Evolutionary conservation across 176 grass and related monocot species (phyloP).

Genomic region (Oryza coarctata): DNA sequence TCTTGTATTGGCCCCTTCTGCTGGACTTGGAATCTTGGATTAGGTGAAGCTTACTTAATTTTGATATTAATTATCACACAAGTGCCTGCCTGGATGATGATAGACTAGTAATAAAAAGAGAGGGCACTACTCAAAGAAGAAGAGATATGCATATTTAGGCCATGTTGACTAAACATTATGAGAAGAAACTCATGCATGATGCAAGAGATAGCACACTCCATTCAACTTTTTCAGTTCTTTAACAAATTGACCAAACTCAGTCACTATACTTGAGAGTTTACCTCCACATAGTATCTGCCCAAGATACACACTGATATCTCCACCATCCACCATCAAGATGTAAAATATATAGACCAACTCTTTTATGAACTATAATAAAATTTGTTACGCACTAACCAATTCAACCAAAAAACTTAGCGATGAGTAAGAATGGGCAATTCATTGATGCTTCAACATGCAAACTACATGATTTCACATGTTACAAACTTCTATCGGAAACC

Average conservation of each 20-base stretch:
- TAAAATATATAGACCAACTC: neutral
- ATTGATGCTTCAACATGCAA: neutral
- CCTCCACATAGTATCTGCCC: neutral
- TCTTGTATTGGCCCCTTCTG: neutral
- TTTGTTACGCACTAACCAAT: neutral
- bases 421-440: too few species aligned
- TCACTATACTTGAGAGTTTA: neutral
- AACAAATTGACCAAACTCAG: slow-evolving; percentile 23
- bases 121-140: neutral
- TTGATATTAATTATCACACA: neutral
- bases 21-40: neutral
- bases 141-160: slow-evolving; percentile 22
- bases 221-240: neutral
- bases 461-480: neutral
- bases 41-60: neutral
- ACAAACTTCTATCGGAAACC: neutral
- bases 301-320: slow-evolving; percentile 12
- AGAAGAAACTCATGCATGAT: neutral
- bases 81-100: neutral
- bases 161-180: slow-evolving; percentile 9
- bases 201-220: slow-evolving; percentile 7
- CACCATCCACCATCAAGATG: neutral
- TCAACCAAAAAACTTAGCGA: neutral
- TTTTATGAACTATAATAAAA: neutral
- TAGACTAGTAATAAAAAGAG: neutral